Evolutionary conservation across 805 yeast species (phyloP), one percentile per base, ranked within the genome.

Genomic region (Ogataea allantospora): DNA sequence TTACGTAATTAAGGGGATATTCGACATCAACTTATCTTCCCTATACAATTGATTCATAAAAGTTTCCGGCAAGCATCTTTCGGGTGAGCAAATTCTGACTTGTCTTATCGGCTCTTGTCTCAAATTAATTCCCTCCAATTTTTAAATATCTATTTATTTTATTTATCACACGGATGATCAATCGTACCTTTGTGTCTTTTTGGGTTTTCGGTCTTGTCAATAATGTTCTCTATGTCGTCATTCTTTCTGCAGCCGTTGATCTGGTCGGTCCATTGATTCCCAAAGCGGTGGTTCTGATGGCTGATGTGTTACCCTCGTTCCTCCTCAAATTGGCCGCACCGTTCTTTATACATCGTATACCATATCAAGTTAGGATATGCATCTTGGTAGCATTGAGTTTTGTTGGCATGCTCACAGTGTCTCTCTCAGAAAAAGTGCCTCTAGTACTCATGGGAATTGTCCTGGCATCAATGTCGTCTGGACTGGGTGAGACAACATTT

Each of bases 161-260:
- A 35, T 35, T 25, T 23, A 15, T 12, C 14, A n/a, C 12, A 18
- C 15, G 7, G 11, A 29, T 30, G 33, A 33, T 44, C 12, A 48
- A 44, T 10, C 29, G 51, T 24, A 34, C 68, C 6, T 80, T 75
- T 51, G 30, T 58, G 0, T 68, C 84, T 9, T 89, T 89, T 58
- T 82, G 91, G 78, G 53, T 80, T 1, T 87, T 89, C 59, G 99
- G 98, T 0, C 72, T 91, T 8, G 66, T 88, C 24, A 91, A 91
- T 62, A 91, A 91, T 58, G 82, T 91, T 8, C 73, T 91, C 1
- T 91, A 89, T 63, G 97, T 91, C 21, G 91, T 91, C 11, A 89
- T 91, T 26, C 67, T 91, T 10, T 80, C 95, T 0, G 95, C 97
- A 0, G 98, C 98, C 2, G 77, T 87, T 21, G 99, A 91, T 56